A percentile compares a stretch with the other conserved stretches of the same genome.
These are phyloP conservation scores for Pochonia chlamydosporia DNA, from an alignment of 2,329 filamentous ascomycete species.

Conservation along the genomic window DNA sequence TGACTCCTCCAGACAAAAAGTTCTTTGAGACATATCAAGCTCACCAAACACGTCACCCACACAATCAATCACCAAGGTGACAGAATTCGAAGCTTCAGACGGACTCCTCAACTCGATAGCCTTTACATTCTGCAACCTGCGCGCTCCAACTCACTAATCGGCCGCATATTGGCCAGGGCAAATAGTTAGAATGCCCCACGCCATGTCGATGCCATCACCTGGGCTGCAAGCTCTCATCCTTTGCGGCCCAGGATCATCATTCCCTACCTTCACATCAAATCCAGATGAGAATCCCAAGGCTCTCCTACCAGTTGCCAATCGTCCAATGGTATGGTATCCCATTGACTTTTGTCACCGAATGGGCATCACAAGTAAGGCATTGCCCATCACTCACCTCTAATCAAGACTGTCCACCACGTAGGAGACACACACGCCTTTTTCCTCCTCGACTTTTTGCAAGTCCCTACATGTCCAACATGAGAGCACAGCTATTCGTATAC, in stretches of 20 bases:
- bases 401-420: no score
- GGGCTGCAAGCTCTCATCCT: constrained; percentile 80
- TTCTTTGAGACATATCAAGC: neutral
- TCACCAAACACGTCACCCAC: neutral
- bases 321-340: constrained; percentile 87
- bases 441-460: neutral
- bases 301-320: constrained; percentile 73
- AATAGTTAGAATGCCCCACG: constrained; percentile 62
- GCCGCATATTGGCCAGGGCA: constrained; percentile 1
- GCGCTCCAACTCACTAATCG: neutral
- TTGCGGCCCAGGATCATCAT: constrained; percentile 75
- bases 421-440: neutral
- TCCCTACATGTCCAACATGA: no score
- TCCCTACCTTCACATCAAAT: constrained; percentile 76
- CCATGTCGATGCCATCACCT: constrained; percentile 63
- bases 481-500: neutral
- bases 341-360: constrained; percentile 80
- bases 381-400: no score
- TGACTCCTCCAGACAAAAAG: constrained; percentile 7
- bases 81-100: no score
- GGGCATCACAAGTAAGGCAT: constrained; percentile 62
- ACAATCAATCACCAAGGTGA: neutral
- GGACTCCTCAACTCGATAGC: no score
- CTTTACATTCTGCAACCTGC: neutral
- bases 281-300: constrained; percentile 79